Evolutionary conservation across 305 asterid genomes (phyloP), one percentile per base, ranked within the genome.

Genomic region (Rubia peregrina): DNA sequence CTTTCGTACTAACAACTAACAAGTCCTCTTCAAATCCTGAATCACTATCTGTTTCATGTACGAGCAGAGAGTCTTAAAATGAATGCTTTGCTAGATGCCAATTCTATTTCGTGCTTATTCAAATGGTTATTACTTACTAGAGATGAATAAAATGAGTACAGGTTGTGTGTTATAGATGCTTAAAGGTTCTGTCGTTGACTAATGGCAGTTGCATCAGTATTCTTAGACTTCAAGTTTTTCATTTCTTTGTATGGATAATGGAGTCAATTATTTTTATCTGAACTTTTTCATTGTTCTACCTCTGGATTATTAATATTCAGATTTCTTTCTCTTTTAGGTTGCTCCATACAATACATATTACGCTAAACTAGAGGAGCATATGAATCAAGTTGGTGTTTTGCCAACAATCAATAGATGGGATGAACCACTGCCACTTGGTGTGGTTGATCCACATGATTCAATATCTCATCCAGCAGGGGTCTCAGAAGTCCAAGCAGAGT

Each of bases 401-500:
- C 83, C 94, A 72, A 85, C 77, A 43, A 77, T 88, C 79, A 93
- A 90, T 73, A 83, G 86, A 80, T 93, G 98, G 98, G 92, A 88
- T 80, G 88, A 87, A 71, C 90, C 94, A 59, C 78, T 93, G 57
- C 84, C 95, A 60, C 96, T 93, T 78, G 98, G 96, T 74, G 76
- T 89, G 73, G 89, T 89, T 62, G 98, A 93, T 83, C 98, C 97
- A 68, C 97, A 93, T 55, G 97, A 93, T 84, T 93, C 98, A 44
- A 75, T 90, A 79, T 93, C 98, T 62, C 98, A 90, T 86, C 92
- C 97, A 55, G 97, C 97, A 69, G 98, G 98, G 65, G 94, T 89
- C 63, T 85, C 96, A 5, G 98, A 93, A 83, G 95, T 76, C 74
- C 96, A 87, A 79, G 86, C 98, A 24, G 97, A 93, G 80, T 85